Evolutionary conservation across 148 eudicot genomes (phyloP).

Genomic region (Nepenthes mirabilis): DNA sequence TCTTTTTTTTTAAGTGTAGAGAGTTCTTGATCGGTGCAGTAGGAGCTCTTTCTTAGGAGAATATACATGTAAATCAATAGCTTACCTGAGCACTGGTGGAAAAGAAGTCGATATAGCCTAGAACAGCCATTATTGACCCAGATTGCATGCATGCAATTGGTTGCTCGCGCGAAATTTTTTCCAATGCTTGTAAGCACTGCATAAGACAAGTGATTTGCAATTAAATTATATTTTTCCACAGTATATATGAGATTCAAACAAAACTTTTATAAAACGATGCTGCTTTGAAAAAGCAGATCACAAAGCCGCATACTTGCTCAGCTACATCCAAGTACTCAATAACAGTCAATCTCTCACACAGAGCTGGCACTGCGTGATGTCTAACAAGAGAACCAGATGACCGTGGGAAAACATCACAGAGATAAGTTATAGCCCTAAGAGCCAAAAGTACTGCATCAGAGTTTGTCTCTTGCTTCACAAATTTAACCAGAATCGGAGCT

Average conservation of each 20-base stretch:
- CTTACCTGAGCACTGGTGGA: constrained; percentile 81
- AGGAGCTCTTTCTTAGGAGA: not conserved
- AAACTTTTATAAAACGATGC: not conserved
- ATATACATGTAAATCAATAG: not conserved
- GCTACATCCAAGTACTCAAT: constrained; percentile 85
- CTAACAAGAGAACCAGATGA: constrained; percentile 52
- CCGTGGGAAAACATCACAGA: constrained; percentile 70
- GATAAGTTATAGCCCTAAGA: constrained; percentile 82
- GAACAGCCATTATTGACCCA: constrained; percentile 81
- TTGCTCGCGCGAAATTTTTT: constrained; percentile 81
- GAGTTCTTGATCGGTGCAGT: no score
- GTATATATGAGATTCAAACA: not conserved
- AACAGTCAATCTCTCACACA: constrained; percentile 65
- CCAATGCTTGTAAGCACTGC: constrained; percentile 97
- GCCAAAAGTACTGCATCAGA: constrained; percentile 78
- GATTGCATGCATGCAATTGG: constrained; percentile 70
- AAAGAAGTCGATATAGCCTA: constrained; percentile 78
- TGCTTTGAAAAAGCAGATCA: not conserved
- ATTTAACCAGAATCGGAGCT: constrained; percentile 58
- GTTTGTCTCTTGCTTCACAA: constrained; percentile 54
- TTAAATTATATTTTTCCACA: not conserved
- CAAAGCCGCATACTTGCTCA: constrained; percentile 58
- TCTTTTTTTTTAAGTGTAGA: no score
- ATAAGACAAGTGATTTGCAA: constrained; percentile 9
- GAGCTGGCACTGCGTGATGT: constrained; percentile 61